A percentile compares a stretch with the other conserved stretches of the same genome.
Evolutionary conservation across 768 basidiomycete species (phyloP).

Genomic region (Lactarius sp.): DNA sequence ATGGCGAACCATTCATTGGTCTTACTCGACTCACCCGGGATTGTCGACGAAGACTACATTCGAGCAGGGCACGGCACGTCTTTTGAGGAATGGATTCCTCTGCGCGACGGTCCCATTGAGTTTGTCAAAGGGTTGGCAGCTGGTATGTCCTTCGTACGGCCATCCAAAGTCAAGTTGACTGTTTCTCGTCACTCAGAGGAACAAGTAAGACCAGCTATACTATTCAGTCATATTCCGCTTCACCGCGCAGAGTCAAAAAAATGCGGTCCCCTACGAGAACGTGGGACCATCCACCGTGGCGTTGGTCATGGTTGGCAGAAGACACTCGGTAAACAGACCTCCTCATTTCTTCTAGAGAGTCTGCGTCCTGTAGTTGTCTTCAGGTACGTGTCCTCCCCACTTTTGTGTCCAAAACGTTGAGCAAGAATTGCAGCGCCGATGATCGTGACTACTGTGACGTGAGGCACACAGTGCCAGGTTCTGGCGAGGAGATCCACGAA

Average conservation of each 20-base stretch:
- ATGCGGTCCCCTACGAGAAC: constrained; percentile 77
- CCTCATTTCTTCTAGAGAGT: constrained; percentile 60
- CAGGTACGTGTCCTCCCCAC: constrained; percentile 43
- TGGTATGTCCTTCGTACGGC: constrained; percentile 27
- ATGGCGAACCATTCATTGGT: constrained; percentile 69
- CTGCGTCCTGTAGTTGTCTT: constrained; percentile 67
- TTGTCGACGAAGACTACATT: constrained; percentile 78
- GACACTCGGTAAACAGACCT: constrained; percentile 75
- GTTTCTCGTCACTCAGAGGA: constrained; percentile 13
- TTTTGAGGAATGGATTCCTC: constrained; percentile 54
- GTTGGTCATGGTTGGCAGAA: constrained; percentile 82
- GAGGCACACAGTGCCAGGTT: constrained; percentile 41
- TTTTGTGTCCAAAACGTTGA: constrained; percentile 1
- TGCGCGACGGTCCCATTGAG: constrained; percentile 50
- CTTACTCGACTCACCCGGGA: constrained; percentile 69
- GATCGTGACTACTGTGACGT: constrained; percentile 91
- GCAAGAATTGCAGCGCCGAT: constrained; percentile 56
- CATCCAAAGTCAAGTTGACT: not conserved
- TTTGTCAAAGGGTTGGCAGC: constrained; percentile 48
- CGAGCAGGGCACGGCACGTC: constrained; percentile 45
- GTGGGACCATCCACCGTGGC: constrained; percentile 63
- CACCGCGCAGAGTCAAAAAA: constrained; percentile 64
- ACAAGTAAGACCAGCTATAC: constrained; percentile 45
- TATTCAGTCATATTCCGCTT: constrained; percentile 86
- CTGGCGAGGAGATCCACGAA: constrained; percentile 49